Percentiles rank a stretch among this genome's conserved stretches.
These are phyloP conservation scores for Ustilago lituana DNA, from an alignment of 1,284 basidiomycete genomes.

Conservation along the genomic window DNA sequence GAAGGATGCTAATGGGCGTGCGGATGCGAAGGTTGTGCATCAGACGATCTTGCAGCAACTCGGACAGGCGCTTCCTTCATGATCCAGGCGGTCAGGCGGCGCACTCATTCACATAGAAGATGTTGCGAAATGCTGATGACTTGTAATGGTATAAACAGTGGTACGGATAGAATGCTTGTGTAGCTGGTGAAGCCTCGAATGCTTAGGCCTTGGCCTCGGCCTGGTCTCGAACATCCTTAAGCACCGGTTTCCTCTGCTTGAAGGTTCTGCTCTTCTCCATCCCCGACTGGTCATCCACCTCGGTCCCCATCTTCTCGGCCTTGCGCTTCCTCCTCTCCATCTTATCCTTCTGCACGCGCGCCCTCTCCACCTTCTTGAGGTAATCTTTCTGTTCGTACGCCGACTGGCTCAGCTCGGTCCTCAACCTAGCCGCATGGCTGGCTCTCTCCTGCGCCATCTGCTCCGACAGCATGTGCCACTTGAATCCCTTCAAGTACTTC, in stretches of 20 bases:
- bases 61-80: constrained; percentile 10
- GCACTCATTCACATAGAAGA: not conserved
- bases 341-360: constrained; percentile 87
- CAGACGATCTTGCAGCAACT: constrained; percentile 34
- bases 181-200: not conserved
- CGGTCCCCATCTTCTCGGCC: constrained; percentile 23
- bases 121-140: not conserved
- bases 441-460: constrained; percentile 97
- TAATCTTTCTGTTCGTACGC: constrained; percentile 91
- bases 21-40: constrained; percentile 71
- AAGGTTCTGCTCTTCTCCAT: constrained; percentile 50
- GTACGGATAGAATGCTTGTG: no score
- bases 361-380: constrained; percentile 91
- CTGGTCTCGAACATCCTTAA: constrained; percentile 61
- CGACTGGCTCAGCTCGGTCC: constrained; percentile 90
- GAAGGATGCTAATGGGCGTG: constrained; percentile 81
- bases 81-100: not conserved
- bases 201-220: constrained; percentile 4
- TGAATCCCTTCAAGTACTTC: constrained; percentile 97
- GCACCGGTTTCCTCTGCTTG: constrained; percentile 58
- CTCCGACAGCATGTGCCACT: constrained; percentile 98
- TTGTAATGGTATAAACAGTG: constrained; percentile 1
- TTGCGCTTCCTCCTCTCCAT: constrained; percentile 71
- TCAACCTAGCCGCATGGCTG: constrained; percentile 83
- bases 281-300: constrained; percentile 28